Conservation (phyloP, 495 filamentous ascomycete genomes). For the Penicillium angulare region DNA sequence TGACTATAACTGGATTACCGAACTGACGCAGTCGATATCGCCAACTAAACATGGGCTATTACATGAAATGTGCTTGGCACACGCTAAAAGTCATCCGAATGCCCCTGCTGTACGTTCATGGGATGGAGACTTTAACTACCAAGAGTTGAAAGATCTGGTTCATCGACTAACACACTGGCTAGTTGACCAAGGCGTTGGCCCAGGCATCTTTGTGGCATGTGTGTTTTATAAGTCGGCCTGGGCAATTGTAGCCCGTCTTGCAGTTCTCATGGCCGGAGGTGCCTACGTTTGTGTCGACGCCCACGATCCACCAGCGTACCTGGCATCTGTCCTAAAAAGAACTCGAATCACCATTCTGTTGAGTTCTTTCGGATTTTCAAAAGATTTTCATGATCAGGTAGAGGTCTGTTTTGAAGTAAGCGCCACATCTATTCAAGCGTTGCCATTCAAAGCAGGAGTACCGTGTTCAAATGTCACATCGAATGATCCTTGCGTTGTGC, state of each 20-base stretch:
- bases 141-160: conserved; percentile 23
- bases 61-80: conserved; percentile 16
- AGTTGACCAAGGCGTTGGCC: conserved; percentile 20
- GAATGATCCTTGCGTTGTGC: conserved; percentile 24
- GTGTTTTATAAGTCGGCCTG: conserved; percentile 33
- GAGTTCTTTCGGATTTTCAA: conserved; percentile 10
- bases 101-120: conserved; percentile 23
- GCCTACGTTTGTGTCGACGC: conserved; percentile 54
- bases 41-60: conserved; percentile 12
- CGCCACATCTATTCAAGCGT: neutral
- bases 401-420: conserved; percentile 12
- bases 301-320: conserved; percentile 36
- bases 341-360: conserved; percentile 16
- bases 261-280: conserved; percentile 34
- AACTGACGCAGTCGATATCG: conserved; percentile 7
- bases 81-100: conserved; percentile 10
- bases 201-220: conserved; percentile 25
- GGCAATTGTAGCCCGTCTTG: conserved; percentile 29
- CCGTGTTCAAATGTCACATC: conserved; percentile 8
- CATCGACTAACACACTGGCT: conserved; percentile 23
- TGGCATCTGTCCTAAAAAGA: conserved; percentile 18
- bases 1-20: conserved; percentile 8
- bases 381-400: conserved; percentile 7
- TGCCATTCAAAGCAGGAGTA: neutral
- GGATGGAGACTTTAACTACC: conserved; percentile 35